Conservation (phyloP, 192 early-diverging fungal genomes). For the Haplosporangium gracile region DNA sequence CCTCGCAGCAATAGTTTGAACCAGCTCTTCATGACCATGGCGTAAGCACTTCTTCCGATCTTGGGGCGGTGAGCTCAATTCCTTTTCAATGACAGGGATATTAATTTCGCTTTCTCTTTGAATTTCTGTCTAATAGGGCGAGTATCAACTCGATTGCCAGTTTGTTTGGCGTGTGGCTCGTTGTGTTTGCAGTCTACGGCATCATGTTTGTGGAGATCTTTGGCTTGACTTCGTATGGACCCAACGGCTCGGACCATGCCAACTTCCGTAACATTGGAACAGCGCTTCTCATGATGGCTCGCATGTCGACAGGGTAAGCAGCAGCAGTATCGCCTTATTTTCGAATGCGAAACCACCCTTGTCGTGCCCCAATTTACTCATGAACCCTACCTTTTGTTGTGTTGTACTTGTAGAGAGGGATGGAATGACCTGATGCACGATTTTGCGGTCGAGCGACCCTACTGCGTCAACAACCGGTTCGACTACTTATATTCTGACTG, state of each 20-base stretch:
- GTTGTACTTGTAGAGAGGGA: conserved; percentile 60
- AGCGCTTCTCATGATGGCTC: conserved; percentile 62
- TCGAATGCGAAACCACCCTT: not conserved
- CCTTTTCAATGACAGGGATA: not conserved
- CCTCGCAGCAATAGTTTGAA: conserved; percentile 69
- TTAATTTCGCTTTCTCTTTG: conserved; percentile 7
- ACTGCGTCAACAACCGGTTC: conserved; percentile 59
- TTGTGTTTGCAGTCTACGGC: conserved; percentile 66
- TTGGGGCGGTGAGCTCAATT: not conserved
- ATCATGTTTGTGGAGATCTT: conserved; percentile 76
- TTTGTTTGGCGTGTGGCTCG: conserved; percentile 71
- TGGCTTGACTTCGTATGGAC: conserved; percentile 69
- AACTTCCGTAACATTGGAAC: conserved; percentile 65
- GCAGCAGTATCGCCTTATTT: not conserved
- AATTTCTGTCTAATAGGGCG: conserved; percentile 33
- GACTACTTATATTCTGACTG: conserved; percentile 68
- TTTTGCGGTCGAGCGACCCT: conserved; percentile 64
- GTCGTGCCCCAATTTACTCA: not conserved
- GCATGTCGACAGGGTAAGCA: conserved; percentile 70
- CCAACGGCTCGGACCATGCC: conserved; percentile 58
- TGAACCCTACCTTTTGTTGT: not conserved
- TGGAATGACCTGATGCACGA: conserved; percentile 77
- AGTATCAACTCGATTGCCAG: conserved; percentile 63
- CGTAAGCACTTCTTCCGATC: conserved; percentile 48
- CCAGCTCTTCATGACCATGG: conserved; percentile 73